Evolutionary conservation across 2,329 filamentous ascomycete species (phyloP), one percentile per base, ranked within the genome.

Genomic region (Hansfordia pulvinata): DNA sequence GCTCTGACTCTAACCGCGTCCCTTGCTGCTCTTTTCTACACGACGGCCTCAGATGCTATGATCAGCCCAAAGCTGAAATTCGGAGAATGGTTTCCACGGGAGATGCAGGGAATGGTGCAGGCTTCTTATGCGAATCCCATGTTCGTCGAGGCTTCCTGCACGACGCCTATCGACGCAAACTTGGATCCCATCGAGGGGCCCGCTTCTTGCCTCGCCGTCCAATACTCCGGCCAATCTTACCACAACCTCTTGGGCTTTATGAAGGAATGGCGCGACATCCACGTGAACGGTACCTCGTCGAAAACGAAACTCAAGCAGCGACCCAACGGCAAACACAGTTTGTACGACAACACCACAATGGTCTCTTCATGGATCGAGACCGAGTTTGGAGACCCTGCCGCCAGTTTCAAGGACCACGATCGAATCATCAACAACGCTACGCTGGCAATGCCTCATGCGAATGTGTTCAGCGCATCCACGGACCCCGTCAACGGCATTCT

Each of bases 341-440:
- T 85, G 2, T 69, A 69, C 33, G 78, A 84, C 31, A 84, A 85
- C 36, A 83, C 76, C 0, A 84, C 78, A 0, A 58, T 86, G 29
- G 61, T 53, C 2, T 75, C 71, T 0, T 60, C 69, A 2, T 90
- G 81, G 81, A 70, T 85, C 19, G 62, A 78, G 30, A 56, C 50
- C 0, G 40, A 62, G 2, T 52, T 60, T 7, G 51, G 60, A 18
- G 58, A 81, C 29, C 62, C 73, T 11, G 58, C 59, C 0, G 46
- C 53, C 4, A 52, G 59, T 0, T 76, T 62, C 4, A 43, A 57
- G 4, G 43, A 58, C 8, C 46, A 68, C 28, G 51, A 56, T 0
- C 60, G 78, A 15, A 60, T 78, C 19, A 56, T 88, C 39, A 81
- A 85, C 44, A 85, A 86, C 35, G 69, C 84, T 15, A 80, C 76